Evolutionary conservation across 2,329 filamentous ascomycete genomes (phyloP), one percentile per base, ranked within the genome.

Genomic region (Penicillium sp.): DNA sequence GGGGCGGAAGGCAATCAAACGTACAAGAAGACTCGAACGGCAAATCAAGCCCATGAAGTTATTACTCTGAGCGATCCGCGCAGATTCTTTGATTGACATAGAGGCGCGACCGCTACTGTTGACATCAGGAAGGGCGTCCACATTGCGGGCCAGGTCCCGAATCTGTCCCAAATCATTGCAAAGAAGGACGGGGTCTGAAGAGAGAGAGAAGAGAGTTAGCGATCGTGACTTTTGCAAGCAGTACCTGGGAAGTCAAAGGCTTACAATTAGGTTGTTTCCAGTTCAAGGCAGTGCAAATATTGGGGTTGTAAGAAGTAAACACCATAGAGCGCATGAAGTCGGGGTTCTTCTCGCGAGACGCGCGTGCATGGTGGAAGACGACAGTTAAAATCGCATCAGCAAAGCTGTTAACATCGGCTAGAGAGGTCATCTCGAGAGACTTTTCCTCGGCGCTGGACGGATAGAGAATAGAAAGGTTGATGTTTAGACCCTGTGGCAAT

Each of bases 11-110:
- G 26, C 26, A 26, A 49, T 44, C 52, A 45, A 26, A 83, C 88
- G 69, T 82, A 96, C 92, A 80, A 99, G 76, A 62, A 99, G 81
- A 64, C 89, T 85, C 31, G 91, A 93, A 66, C 88, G 92, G 77
- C 93, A 97, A 59, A 98, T 91, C 69, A 99, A 75, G 3, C 95
- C 95, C 95, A 99, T 99, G 64, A 99, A 91, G 73, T 99, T 99
- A 73, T 99, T 99, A 72, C 88, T 91, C 75, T 96, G 90, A 23
- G 93, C 93, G 70, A 96, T 92, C 62, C 93, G 85, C 14, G 97
- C 95, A 4, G 91, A 91, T 73, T 99, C 93, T 78, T 98, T 99
- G 65, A 98, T 91, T 6, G 92, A 96, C 63, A 89, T 89, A 14
- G 88, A 90, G 48, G 87, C 85, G 55, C 89, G 83, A 16, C 90